phyloP scores from a whole-genome alignment of 169 alveolate genomes.

The Eimeria acervulina region DNA sequence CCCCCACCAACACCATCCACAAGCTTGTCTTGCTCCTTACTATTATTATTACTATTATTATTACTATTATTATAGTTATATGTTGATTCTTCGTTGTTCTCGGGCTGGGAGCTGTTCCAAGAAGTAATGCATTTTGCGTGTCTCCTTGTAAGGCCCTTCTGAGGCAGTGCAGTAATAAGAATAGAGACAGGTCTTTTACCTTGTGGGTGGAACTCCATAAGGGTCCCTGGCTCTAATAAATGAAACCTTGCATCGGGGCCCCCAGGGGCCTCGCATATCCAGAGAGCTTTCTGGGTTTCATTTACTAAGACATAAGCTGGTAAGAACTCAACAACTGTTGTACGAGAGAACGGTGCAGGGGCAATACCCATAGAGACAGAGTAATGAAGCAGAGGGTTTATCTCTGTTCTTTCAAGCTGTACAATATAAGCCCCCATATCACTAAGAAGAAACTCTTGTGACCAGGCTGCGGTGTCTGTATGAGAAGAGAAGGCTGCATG shows the following conservation, averaged over 20 bases:
- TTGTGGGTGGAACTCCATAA: slow-evolving; percentile 92
- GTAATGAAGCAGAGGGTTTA: slow-evolving; percentile 89
- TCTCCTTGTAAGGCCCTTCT: slow-evolving; percentile 34
- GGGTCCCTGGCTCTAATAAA: slow-evolving; percentile 87
- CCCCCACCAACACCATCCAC: background rate
- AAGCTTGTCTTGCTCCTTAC: background rate
- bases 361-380: slow-evolving; percentile 90
- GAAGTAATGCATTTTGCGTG: background rate
- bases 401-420: slow-evolving; percentile 73
- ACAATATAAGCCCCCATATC: slow-evolving; percentile 66
- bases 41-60: background rate
- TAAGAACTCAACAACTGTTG: slow-evolving; percentile 90
- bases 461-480: slow-evolving; percentile 77
- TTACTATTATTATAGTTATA: too few species aligned
- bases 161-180: slow-evolving; percentile 87
- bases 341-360: slow-evolving; percentile 92
- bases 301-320: slow-evolving; percentile 89
- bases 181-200: slow-evolving; percentile 87
- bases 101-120: background rate
- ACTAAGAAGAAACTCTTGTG: slow-evolving; percentile 54
- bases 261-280: slow-evolving; percentile 86
- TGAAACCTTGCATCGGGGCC: slow-evolving; percentile 83
- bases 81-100: background rate
- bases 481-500: slow-evolving; percentile 53
- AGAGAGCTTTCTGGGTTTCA: slow-evolving; percentile 82